phyloP scores from a whole-genome alignment of 2,329 filamentous ascomycete species.

The Exophiala lecanii-corni region DNA sequence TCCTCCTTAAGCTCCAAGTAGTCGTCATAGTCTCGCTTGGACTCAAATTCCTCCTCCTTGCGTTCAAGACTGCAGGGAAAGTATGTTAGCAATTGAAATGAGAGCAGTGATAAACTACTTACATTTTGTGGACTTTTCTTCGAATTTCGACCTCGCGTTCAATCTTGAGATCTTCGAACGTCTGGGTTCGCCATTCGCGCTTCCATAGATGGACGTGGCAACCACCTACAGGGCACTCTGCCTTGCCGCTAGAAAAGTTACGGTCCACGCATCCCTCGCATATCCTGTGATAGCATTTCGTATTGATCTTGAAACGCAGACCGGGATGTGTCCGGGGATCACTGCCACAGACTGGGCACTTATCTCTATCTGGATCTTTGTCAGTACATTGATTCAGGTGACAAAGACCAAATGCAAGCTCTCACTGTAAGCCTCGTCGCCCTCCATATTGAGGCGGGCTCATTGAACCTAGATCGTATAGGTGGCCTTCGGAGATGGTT shows the following conservation, averaged over 20 bases:
- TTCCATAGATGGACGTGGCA: conserved; percentile 71
- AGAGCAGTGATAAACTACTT: too few relatives aligned
- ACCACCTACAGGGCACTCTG: conserved; percentile 84
- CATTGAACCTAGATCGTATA: too few relatives aligned
- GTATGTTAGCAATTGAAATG: too few relatives aligned
- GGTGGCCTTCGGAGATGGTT: too few relatives aligned
- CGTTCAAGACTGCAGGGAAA: conserved; percentile 82
- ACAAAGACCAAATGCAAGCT: too few relatives aligned
- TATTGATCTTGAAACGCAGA: conserved; percentile 94
- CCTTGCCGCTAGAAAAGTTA: conserved; percentile 86
- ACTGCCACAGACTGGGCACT: conserved; percentile 93
- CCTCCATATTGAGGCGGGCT: too few relatives aligned
- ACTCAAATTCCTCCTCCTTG: conserved; percentile 84
- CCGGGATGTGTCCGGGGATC: conserved; percentile 90
- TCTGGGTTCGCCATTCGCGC: conserved; percentile 73
- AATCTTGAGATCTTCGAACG: conserved; percentile 80
- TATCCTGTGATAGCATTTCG: conserved; percentile 99
- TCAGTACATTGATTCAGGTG: not conserved
- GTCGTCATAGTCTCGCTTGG: conserved; percentile 78
- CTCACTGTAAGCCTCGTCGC: too few relatives aligned
- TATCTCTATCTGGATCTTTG: conserved; percentile 11
- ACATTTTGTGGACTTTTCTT: conserved; percentile 63
- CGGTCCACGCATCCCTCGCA: conserved; percentile 93
- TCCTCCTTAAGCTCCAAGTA: conserved; percentile 91
- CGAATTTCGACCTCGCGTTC: conserved; percentile 94